A percentile compares a stretch with the other conserved stretches of the same genome.
Conservation (phyloP, 345 rosid genomes). For the Populus ilicifolia region DNA sequence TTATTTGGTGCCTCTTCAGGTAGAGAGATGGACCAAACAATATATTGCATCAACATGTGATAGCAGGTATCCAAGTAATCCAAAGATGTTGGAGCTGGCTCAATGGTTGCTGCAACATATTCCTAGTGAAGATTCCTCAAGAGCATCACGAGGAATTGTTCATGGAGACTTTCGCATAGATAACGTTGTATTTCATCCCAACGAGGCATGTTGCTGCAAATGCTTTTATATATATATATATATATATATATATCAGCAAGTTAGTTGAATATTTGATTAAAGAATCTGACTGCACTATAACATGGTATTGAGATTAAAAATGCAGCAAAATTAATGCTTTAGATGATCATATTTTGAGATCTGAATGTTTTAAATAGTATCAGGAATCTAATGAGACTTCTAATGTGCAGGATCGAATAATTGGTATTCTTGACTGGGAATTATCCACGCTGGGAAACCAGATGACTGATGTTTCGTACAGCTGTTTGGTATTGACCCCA, state of each 20-base stretch:
- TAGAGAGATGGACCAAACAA: constrained; percentile 92
- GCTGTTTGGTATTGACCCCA: constrained; percentile 57
- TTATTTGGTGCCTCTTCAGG: constrained; percentile 33
- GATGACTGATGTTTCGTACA: constrained; percentile 90
- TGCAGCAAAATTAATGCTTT: neutral
- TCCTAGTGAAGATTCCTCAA: constrained; percentile 74
- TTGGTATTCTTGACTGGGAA: constrained; percentile 96
- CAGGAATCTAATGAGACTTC: neutral
- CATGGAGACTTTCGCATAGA: constrained; percentile 97
- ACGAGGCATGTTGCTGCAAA: constrained; percentile 48
- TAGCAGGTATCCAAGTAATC: constrained; percentile 67
- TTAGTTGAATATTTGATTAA: neutral
- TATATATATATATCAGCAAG: neutral
- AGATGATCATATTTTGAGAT: constrained; percentile 2
- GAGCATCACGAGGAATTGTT: constrained; percentile 58
- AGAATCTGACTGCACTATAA: neutral
- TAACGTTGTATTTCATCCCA: constrained; percentile 86
- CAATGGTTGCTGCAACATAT: constrained; percentile 62
- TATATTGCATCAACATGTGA: constrained; percentile 80
- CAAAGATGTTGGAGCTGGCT: constrained; percentile 72
- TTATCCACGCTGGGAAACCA: constrained; percentile 94
- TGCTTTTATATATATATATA: neutral
- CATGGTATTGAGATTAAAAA: neutral
- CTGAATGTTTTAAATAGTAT: neutral
- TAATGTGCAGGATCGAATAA: constrained; percentile 72